Conservation (phyloP, 1,284 basidiomycete genomes). For the Ceratobasidium sp. region DNA sequence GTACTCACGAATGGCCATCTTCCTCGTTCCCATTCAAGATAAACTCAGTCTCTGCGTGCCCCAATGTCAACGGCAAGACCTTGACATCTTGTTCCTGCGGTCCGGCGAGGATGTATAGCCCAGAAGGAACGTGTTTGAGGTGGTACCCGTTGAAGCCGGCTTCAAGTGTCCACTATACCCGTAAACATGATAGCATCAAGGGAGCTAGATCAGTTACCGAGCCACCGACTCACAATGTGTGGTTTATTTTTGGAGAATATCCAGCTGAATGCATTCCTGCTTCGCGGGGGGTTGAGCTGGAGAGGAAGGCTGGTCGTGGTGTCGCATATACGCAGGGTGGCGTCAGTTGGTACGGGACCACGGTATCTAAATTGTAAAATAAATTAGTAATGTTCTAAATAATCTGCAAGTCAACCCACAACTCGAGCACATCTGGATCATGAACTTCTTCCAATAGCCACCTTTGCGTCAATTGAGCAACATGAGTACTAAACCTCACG, state of each 20-base stretch:
- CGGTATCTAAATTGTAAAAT: not conserved
- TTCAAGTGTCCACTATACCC: conserved; percentile 34
- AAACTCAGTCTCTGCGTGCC: conserved; percentile 20
- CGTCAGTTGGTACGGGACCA: conserved; percentile 2
- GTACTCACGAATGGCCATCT: conserved; percentile 41
- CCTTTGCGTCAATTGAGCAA: not conserved
- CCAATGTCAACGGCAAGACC: not conserved
- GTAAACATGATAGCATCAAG: not conserved
- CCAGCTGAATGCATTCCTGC: not conserved
- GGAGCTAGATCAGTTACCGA: not conserved
- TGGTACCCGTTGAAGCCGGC: conserved; percentile 30
- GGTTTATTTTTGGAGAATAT: not conserved
- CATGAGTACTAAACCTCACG: not conserved
- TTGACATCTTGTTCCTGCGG: not conserved
- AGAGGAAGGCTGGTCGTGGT: not conserved
- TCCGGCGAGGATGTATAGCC: conserved; percentile 1
- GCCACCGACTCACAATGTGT: conserved; percentile 2
- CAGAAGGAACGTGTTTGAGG: conserved; percentile 32
- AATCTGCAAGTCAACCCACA: not conserved
- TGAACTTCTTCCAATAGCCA: conserved; percentile 35
- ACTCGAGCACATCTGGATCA: conserved; percentile 10
- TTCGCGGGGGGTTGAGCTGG: not conserved
- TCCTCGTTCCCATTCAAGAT: conserved; percentile 17
- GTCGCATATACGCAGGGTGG: conserved; percentile 9
- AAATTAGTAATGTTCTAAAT: not conserved